phyloP scores from a whole-genome alignment of 1,139 yeast genomes.

The Scheffersomyces cryptocercus region DNA sequence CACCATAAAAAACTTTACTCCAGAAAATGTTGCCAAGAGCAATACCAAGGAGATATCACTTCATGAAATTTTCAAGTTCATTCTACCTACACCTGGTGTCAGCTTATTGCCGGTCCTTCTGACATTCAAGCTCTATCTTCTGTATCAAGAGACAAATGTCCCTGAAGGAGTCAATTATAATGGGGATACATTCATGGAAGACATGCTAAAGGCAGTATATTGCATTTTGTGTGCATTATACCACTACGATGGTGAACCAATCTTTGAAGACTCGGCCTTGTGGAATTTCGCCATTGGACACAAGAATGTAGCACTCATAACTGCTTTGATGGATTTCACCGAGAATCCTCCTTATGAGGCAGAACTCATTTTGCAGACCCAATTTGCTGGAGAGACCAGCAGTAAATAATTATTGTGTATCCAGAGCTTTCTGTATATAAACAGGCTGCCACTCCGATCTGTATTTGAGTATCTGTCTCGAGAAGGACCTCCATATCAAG shows the following conservation, averaged over 20 bases:
- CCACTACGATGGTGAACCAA: slow-evolving; percentile 4
- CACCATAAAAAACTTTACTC: slow-evolving; percentile 9
- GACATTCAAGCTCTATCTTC: background rate
- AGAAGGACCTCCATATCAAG: too few species aligned
- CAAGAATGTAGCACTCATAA: slow-evolving; percentile 17
- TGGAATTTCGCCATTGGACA: slow-evolving; percentile 20
- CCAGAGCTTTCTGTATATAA: too few species aligned
- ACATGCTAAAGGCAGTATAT: slow-evolving; percentile 10
- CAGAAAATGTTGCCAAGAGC: slow-evolving; percentile 3
- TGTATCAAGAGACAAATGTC: slow-evolving; percentile 3
- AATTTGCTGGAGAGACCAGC: too few species aligned
- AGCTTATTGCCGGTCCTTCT: too few species aligned
- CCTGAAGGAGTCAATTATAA: slow-evolving; percentile 6
- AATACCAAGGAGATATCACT: slow-evolving; percentile 5
- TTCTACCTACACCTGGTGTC: background rate
- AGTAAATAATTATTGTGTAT: too few species aligned
- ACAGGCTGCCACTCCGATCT: too few species aligned
- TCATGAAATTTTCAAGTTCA: slow-evolving; percentile 3
- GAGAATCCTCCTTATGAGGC: slow-evolving; percentile 10
- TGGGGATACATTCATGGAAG: slow-evolving; percentile 6
- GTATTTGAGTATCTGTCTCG: too few species aligned
- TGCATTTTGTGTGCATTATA: slow-evolving; percentile 13
- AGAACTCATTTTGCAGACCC: too few species aligned
- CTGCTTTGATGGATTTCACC: slow-evolving; percentile 18
- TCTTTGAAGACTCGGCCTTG: slow-evolving; percentile 12